These are phyloP conservation scores for Tolypocladium ophioglossoides DNA, from an alignment of 2,329 filamentous ascomycete species.

Conservation along the genomic window DNA sequence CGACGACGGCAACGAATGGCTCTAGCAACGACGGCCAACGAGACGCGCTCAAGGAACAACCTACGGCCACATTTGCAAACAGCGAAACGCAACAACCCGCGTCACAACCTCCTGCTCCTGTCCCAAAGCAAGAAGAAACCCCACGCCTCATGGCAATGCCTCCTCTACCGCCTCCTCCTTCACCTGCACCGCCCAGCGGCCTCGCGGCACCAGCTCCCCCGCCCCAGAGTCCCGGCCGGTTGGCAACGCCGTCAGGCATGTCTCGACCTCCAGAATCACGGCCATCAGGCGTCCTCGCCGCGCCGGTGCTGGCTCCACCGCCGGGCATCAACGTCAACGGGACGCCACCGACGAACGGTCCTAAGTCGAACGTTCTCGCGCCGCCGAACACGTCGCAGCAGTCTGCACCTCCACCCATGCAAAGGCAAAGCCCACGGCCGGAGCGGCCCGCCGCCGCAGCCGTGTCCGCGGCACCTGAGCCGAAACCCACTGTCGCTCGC, in stretches of 20 bases:
- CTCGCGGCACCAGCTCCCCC: constrained; percentile 9
- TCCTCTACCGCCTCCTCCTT: constrained; percentile 8
- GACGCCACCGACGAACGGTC: constrained; percentile 16
- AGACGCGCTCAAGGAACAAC: not conserved
- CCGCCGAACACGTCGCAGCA: constrained; percentile 28
- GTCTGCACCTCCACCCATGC: constrained; percentile 6
- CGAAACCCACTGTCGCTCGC: not conserved
- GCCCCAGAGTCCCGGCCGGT: constrained; percentile 2
- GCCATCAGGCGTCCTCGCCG: constrained; percentile 23
- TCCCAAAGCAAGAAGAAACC: constrained; percentile 2
- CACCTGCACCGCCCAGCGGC: constrained; percentile 6
- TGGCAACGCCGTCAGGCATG: constrained; percentile 12
- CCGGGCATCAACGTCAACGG: constrained; percentile 16
- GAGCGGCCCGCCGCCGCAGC: not conserved
- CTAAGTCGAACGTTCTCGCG: constrained; percentile 34
- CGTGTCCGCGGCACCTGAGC: not conserved
- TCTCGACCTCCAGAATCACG: constrained; percentile 14
- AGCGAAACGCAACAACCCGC: not conserved
- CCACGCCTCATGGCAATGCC: constrained; percentile 10
- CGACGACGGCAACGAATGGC: not conserved
- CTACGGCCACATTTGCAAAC: not conserved
- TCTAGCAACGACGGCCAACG: not conserved
- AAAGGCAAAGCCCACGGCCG: not conserved
- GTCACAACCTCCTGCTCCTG: not conserved
- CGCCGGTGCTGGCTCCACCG: constrained; percentile 26